phyloP scores from a whole-genome alignment of 2,329 filamentous ascomycete genomes.

The Alternaria dauci region DNA sequence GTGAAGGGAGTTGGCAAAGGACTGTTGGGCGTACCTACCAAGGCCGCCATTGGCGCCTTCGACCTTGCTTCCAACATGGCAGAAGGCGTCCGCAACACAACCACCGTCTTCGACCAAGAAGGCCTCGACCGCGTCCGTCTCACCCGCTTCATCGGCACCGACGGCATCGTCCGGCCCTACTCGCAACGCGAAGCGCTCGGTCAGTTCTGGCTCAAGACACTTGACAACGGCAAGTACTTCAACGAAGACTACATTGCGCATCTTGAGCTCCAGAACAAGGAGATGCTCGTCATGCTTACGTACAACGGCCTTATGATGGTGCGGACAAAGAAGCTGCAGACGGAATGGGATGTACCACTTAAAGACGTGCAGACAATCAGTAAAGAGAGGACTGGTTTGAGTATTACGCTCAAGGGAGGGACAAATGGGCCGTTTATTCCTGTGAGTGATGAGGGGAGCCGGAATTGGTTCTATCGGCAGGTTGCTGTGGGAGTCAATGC shows the following conservation, averaged over 20 bases:
- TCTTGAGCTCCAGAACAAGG: slow-evolving; percentile 86
- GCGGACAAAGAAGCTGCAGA: slow-evolving; percentile 81
- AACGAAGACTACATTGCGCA: slow-evolving; percentile 97
- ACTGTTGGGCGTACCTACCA: slow-evolving; percentile 90
- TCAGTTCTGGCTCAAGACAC: slow-evolving; percentile 98
- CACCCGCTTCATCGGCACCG: slow-evolving; percentile 87
- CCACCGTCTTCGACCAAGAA: slow-evolving; percentile 94
- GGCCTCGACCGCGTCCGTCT: slow-evolving; percentile 95
- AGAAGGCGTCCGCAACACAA: slow-evolving; percentile 97
- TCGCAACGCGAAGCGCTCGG: slow-evolving; percentile 93
- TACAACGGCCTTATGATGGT: slow-evolving; percentile 84
- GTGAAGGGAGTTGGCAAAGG: slow-evolving; percentile 98
- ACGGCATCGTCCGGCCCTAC: slow-evolving; percentile 94
- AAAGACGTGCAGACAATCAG: slow-evolving; percentile 97
- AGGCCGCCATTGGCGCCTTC: slow-evolving; percentile 94
- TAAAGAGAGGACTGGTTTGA: slow-evolving; percentile 94
- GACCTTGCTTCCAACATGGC: slow-evolving; percentile 97
- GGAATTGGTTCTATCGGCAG: slow-evolving; percentile 73
- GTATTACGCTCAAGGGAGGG: slow-evolving; percentile 85
- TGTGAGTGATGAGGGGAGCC: slow-evolving; percentile 81
- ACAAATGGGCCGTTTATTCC: slow-evolving; percentile 95
- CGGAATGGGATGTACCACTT: slow-evolving; percentile 94
- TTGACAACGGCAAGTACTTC: slow-evolving; percentile 97
- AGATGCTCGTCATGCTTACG: slow-evolving; percentile 76
- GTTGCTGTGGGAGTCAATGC: slow-evolving; percentile 73